Conservation (phyloP, 306 rosid genomes). For the Fragaria iinumae region DNA sequence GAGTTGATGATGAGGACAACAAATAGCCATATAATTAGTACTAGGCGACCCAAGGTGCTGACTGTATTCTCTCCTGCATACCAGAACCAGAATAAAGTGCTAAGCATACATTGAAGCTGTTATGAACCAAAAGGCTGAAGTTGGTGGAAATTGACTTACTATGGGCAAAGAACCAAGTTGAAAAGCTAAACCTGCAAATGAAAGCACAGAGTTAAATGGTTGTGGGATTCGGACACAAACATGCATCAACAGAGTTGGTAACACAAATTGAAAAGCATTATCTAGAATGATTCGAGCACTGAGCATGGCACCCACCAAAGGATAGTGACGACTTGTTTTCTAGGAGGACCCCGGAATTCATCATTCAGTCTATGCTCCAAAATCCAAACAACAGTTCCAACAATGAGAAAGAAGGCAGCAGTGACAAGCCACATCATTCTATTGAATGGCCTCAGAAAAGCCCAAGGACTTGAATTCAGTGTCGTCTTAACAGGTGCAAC, state of each 20-base stretch:
- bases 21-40: conserved; percentile 84
- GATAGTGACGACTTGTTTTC: conserved; percentile 59
- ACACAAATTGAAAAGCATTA: conserved; percentile 7
- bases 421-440: conserved; percentile 72
- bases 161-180: conserved; percentile 77
- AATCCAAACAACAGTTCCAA: conserved; percentile 89
- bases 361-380: conserved; percentile 91
- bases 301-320: conserved; percentile 55
- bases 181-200: conserved; percentile 56
- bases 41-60: conserved; percentile 85
- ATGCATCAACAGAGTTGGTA: background rate
- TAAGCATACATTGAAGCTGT: conserved; percentile 25
- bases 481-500: conserved; percentile 60
- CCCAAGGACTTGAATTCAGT: conserved; percentile 65
- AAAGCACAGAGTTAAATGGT: conserved; percentile 5
- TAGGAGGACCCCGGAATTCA: conserved; percentile 95
- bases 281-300: background rate
- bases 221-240: background rate
- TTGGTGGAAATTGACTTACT: conserved; percentile 51
- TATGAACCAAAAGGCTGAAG: background rate
- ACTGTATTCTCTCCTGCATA: conserved; percentile 82
- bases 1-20: conserved; percentile 91
- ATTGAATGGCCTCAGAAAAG: conserved; percentile 82
- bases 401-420: conserved; percentile 61
- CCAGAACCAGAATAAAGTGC: background rate